Evolutionary conservation across 2,329 filamentous ascomycete genomes (phyloP), one percentile per base, ranked within the genome.

Genomic region (Didymella exigua): DNA sequence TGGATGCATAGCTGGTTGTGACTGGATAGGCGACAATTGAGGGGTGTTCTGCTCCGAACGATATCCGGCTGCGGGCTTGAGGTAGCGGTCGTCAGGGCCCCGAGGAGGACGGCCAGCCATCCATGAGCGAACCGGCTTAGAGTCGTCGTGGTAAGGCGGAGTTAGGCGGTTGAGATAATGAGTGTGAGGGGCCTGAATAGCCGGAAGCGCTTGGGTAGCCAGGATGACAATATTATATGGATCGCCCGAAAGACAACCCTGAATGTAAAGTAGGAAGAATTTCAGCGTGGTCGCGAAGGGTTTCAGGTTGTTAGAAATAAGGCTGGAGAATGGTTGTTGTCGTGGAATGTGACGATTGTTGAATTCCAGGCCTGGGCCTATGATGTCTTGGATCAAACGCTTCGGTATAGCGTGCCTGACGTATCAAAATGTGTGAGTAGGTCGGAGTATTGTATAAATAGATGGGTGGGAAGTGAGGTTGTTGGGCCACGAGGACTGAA

Each of bases 191-290:
- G 66, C 61, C 51, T 65, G 67, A 46, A 75, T 53, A 48, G 71
- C 67, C 61, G 73, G 71, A 56, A 75, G 68, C 24, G 68, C 68
- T 67, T 74, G 71, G 52, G 74, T 66, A 70, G 74, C 74, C 74
- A 76, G 69, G 43, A 56, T 75, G 74, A 71, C 48, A n/a, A 36
- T 37, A 24, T 37, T 55, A 43, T 46, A 21, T 43, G 52, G 52
- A 36, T 36, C 47, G 52, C n/a, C 52, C 47, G 27, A 30, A 55
- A 37, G 52, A 55, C 52, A 55, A 55, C 52, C 52, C 52, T 44
- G 13, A 38, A 26, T 29, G n/a, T 44, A 11, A 40, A 6, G 27
- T 16, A 16, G 29, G 31, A 24, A 14, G 13, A 2, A n/a, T 29
- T 33, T n/a, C 21, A 46, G 34, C 40, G 41, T 3, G 29, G 11